Evolutionary conservation across 2,329 filamentous ascomycete species (phyloP).

Genomic region (Coniochaeta sp.): DNA sequence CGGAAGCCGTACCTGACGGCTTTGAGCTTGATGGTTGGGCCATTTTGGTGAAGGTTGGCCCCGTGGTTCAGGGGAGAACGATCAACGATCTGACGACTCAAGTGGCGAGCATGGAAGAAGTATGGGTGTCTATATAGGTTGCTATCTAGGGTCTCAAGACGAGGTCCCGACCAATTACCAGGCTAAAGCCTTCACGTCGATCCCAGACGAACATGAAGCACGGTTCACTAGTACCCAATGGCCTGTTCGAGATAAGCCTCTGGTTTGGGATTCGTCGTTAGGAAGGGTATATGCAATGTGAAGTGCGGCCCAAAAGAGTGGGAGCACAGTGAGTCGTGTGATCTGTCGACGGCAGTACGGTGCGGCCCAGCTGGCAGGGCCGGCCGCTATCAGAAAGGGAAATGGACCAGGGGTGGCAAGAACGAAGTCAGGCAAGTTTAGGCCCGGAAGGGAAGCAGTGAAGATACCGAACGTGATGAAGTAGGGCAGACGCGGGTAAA

Average conservation of each 20-base stretch:
- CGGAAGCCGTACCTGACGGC: conserved; percentile 23
- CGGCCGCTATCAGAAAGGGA: not conserved
- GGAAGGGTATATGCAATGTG: not conserved
- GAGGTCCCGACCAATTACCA: not conserved
- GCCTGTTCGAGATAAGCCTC: conserved; percentile 10
- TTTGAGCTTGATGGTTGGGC: conserved; percentile 18
- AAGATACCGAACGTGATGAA: not conserved
- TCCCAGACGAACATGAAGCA: conserved; percentile 13
- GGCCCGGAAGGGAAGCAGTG: not conserved
- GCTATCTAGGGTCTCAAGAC: not conserved
- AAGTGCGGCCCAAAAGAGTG: not conserved
- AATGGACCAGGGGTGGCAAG: not conserved
- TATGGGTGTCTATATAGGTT: not conserved
- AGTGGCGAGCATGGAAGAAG: not conserved
- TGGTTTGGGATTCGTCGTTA: conserved; percentile 10
- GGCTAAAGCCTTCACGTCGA: conserved; percentile 1
- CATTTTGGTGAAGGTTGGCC: conserved; percentile 19
- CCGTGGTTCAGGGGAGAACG: conserved; percentile 9
- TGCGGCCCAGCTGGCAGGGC: not conserved
- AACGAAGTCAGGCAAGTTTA: not conserved
- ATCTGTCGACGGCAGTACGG: not conserved
- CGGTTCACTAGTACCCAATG: not conserved
- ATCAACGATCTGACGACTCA: conserved; percentile 12
- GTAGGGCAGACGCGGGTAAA: not conserved
- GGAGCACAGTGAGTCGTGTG: not conserved